Evolutionary conservation across 352 stramenopile genomes (phyloP).

Genomic region (Phytophthora nicotianae): DNA sequence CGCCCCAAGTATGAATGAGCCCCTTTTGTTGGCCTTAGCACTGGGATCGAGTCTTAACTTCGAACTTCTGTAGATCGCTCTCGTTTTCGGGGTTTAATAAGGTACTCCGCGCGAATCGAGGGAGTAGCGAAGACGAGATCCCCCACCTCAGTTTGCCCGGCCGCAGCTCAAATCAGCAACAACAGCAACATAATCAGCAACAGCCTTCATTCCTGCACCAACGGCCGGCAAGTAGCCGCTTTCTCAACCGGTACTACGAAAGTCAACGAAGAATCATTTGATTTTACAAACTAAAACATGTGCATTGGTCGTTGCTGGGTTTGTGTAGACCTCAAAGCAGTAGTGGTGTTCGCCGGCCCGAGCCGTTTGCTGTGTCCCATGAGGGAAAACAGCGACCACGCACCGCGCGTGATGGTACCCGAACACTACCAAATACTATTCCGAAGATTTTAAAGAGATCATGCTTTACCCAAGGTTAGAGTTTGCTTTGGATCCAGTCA

Average conservation of each 20-base stretch:
- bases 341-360: conserved; percentile 45
- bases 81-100: conserved; percentile 38
- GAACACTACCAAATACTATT: conserved; percentile 15
- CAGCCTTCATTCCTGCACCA: conserved; percentile 14
- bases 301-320: neutral
- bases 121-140: conserved; percentile 12
- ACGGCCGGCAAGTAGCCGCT: conserved; percentile 28
- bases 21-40: neutral
- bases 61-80: conserved; percentile 20
- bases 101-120: conserved; percentile 6
- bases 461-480: conserved; percentile 30
- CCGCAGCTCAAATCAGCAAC: conserved; percentile 7
- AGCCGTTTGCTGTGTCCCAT: conserved; percentile 1
- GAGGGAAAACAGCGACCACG: conserved; percentile 49
- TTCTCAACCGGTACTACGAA: conserved; percentile 19
- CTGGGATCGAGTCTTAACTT: neutral
- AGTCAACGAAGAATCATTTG: neutral
- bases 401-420: conserved; percentile 51
- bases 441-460: conserved; percentile 16
- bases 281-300: neutral
- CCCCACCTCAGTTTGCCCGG: conserved; percentile 1
- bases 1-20: conserved; percentile 30
- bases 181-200: conserved; percentile 14
- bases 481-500: too few relatives aligned
- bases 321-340: conserved; percentile 54